A percentile compares a stretch with the other conserved stretches of the same genome.
phyloP scores from a whole-genome alignment of 2,329 filamentous ascomycete species.

The Podosphaera aphanis region DNA sequence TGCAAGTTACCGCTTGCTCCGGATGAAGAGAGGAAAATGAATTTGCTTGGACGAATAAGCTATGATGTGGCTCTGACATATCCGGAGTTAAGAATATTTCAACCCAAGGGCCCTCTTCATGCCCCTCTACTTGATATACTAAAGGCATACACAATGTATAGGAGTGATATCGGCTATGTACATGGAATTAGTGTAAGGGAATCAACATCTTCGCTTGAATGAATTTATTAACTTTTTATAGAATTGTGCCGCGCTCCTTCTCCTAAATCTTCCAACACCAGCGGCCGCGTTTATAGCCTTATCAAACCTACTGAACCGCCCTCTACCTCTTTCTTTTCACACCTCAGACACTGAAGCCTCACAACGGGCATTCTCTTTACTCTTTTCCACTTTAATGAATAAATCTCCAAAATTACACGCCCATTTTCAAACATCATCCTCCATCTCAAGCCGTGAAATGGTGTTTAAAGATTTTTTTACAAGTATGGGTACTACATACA shows the following conservation, averaged over 20 bases:
- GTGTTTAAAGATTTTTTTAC: slow-evolving; percentile 40
- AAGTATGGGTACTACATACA: slow-evolving; percentile 35
- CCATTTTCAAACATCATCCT: slow-evolving; percentile 31
- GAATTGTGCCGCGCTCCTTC: slow-evolving; percentile 49
- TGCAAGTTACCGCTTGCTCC: slow-evolving; percentile 13
- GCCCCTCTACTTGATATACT: slow-evolving; percentile 46
- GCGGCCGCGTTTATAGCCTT: slow-evolving; percentile 45
- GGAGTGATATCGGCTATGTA: slow-evolving; percentile 59
- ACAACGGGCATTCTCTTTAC: slow-evolving; percentile 41
- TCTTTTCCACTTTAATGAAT: slow-evolving; percentile 39
- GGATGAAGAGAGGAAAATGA: slow-evolving; percentile 30
- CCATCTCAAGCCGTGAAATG: slow-evolving; percentile 23
- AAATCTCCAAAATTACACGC: slow-evolving; percentile 41
- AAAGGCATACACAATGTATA: slow-evolving; percentile 60
- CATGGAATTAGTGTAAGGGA: slow-evolving; percentile 47
- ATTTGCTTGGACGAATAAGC: slow-evolving; percentile 40
- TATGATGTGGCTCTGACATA: slow-evolving; percentile 44
- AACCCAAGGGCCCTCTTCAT: slow-evolving; percentile 30
- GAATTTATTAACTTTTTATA: slow-evolving; percentile 15
- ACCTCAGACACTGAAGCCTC: slow-evolving; percentile 46
- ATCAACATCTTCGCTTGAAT: slow-evolving; percentile 2
- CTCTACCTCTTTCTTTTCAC: slow-evolving; percentile 53
- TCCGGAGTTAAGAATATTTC: slow-evolving; percentile 49
- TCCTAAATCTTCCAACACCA: slow-evolving; percentile 44
- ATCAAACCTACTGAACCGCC: slow-evolving; percentile 55